These are phyloP conservation scores for Malassezia arunalokei DNA, from an alignment of 1,284 basidiomycete genomes.

Conservation along the genomic window DNA sequence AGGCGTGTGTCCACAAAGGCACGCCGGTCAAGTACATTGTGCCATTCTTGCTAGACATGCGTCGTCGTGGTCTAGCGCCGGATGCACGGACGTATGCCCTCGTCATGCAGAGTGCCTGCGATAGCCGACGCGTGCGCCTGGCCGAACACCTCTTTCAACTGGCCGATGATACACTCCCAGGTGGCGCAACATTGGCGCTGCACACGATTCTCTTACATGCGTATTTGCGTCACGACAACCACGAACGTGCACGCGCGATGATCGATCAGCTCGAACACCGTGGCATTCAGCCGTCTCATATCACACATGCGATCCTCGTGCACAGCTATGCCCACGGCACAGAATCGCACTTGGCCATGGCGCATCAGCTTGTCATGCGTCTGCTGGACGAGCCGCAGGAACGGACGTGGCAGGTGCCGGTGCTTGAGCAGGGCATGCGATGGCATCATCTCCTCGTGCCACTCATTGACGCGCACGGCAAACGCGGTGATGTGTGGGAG, in stretches of 20 bases:
- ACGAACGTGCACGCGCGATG: conserved; percentile 55
- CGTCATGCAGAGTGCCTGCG: conserved; percentile 71
- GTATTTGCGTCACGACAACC: conserved; percentile 57
- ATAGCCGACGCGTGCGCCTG: conserved; percentile 57
- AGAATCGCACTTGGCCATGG: conserved; percentile 24
- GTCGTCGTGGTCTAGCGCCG: conserved; percentile 52
- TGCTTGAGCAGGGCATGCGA: conserved; percentile 16
- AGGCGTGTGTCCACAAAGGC: conserved; percentile 69
- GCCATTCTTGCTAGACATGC: conserved; percentile 56
- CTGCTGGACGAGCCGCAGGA: conserved; percentile 7
- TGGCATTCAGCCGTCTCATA: conserved; percentile 58
- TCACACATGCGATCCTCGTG: conserved; percentile 61
- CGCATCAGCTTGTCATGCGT: conserved; percentile 23
- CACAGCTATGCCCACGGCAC: conserved; percentile 26
- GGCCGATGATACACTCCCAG: conserved; percentile 21
- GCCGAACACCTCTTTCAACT: conserved; percentile 57
- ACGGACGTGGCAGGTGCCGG: not conserved
- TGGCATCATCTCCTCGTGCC: conserved; percentile 53
- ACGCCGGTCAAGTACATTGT: conserved; percentile 62
- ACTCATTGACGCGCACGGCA: conserved; percentile 56
- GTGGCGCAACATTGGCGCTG: conserved; percentile 51
- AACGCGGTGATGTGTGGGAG: conserved; percentile 50
- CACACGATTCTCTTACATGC: conserved; percentile 77
- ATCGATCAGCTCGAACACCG: conserved; percentile 63
- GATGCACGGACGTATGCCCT: conserved; percentile 61